Evolutionary conservation across 2,329 filamentous ascomycete genomes (phyloP).

Genomic region (Leptoxyphium fumago): DNA sequence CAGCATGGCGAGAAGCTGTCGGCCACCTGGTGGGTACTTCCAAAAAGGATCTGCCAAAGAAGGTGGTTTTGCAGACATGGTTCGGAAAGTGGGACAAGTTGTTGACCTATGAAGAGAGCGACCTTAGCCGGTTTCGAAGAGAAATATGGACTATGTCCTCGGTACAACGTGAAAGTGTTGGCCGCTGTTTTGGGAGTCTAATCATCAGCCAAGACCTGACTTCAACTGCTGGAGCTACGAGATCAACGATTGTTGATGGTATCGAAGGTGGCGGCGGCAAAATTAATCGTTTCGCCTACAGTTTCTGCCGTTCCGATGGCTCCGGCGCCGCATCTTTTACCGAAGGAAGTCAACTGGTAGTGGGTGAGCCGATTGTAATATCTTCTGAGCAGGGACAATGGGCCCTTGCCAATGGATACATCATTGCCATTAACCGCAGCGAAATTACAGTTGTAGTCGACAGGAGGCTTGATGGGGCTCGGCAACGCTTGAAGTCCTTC

Average conservation of each 20-base stretch:
- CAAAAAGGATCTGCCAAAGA: conserved; percentile 51
- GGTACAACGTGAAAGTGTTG: conserved; percentile 69
- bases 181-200: conserved; percentile 79
- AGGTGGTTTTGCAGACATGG: conserved; percentile 52
- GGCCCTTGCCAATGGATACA: conserved; percentile 82
- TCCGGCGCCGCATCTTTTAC: conserved; percentile 42
- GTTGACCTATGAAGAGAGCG: conserved; percentile 85
- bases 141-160: conserved; percentile 97
- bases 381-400: conserved; percentile 94
- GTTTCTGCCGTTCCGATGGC: conserved; percentile 54
- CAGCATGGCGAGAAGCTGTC: conserved; percentile 59
- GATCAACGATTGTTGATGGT: conserved; percentile 11
- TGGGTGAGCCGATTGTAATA: conserved; percentile 88
- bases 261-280: conserved; percentile 41
- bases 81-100: conserved; percentile 91
- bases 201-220: conserved; percentile 46
- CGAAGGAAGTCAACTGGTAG: conserved; percentile 65
- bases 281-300: conserved; percentile 86
- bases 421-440: conserved; percentile 59
- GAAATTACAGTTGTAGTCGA: conserved; percentile 83
- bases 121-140: conserved; percentile 69
- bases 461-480: conserved; percentile 72
- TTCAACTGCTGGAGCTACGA: conserved; percentile 6
- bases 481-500: conserved; percentile 62
- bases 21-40: conserved; percentile 13